phyloP scores from a whole-genome alignment of 2,329 filamentous ascomycete genomes.

The Fusarium fracticaudum region DNA sequence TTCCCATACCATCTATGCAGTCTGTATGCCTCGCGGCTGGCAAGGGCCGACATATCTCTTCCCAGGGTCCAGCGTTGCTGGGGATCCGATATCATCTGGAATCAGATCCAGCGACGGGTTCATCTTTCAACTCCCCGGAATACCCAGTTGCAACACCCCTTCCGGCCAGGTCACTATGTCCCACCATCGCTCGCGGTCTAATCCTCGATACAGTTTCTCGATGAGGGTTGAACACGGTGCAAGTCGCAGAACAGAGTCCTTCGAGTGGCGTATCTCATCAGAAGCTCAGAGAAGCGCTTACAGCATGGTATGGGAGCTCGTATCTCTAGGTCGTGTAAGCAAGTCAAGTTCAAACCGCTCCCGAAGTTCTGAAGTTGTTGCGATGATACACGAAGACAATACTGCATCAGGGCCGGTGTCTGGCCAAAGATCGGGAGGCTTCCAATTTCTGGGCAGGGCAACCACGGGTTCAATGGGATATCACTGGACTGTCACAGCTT shows the following conservation, averaged over 20 bases:
- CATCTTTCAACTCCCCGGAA: slow-evolving; percentile 17
- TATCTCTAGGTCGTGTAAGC: background rate
- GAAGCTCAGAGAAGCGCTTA: slow-evolving; percentile 3
- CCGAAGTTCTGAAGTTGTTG: slow-evolving; percentile 16
- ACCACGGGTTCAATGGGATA: slow-evolving; percentile 18
- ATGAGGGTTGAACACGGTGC: slow-evolving; percentile 16
- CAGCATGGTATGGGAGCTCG: slow-evolving; percentile 22
- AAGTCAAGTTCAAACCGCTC: background rate
- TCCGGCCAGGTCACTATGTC: slow-evolving; percentile 6
- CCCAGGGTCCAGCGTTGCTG: background rate
- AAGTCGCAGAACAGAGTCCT: slow-evolving; percentile 1
- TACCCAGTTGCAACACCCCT: slow-evolving; percentile 5
- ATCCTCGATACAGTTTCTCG: slow-evolving; percentile 11
- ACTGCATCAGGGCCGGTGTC: background rate
- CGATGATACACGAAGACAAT: slow-evolving; percentile 11
- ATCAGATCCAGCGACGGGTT: background rate
- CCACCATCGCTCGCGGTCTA: background rate
- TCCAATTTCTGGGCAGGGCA: slow-evolving; percentile 20
- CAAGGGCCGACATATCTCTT: slow-evolving; percentile 11
- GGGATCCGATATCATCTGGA: slow-evolving; percentile 7
- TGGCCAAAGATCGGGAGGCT: background rate
- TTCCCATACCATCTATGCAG: slow-evolving; percentile 2
- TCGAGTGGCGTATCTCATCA: slow-evolving; percentile 21
- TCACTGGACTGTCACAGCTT: slow-evolving; percentile 22
- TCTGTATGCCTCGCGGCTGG: slow-evolving; percentile 19